Evolutionary conservation across 1,139 yeast species (phyloP).

Genomic region (Saccharomyces hybrid): DNA sequence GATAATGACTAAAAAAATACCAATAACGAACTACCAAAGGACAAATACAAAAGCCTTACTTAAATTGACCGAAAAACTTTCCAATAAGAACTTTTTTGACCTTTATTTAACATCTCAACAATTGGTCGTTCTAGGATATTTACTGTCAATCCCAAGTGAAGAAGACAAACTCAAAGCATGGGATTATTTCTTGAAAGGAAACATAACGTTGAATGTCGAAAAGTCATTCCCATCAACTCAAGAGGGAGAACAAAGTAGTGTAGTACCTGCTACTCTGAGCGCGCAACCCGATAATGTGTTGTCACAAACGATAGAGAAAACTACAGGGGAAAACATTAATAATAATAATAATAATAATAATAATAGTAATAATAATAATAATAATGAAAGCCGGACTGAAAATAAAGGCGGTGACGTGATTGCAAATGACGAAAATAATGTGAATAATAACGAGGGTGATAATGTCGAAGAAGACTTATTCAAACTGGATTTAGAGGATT

Average conservation of each 20-base stretch:
- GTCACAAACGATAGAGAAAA: neutral
- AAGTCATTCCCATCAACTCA: neutral
- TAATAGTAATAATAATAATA: constrained; percentile 6
- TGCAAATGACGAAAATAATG: constrained; percentile 7
- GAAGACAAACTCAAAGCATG: constrained; percentile 37
- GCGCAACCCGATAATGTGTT: neutral
- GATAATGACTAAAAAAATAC: constrained; percentile 13
- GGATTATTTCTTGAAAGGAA: constrained; percentile 50
- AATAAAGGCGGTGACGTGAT: constrained; percentile 10
- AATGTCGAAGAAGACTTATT: constrained; percentile 25
- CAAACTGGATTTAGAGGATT: constrained; percentile 33
- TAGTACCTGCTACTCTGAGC: neutral
- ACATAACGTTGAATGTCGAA: constrained; percentile 36
- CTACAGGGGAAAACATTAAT: constrained; percentile 10
- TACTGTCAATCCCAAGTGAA: constrained; percentile 32
- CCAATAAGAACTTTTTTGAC: constrained; percentile 44
- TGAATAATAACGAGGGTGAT: constrained; percentile 8
- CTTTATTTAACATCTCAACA: constrained; percentile 58
- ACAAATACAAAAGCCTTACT: constrained; percentile 33
- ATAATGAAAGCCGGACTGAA: constrained; percentile 8
- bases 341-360: constrained; percentile 8
- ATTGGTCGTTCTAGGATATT: constrained; percentile 43
- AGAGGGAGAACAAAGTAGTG: neutral
- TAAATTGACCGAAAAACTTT: constrained; percentile 43
- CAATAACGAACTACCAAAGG: constrained; percentile 24